Evolutionary conservation across 768 basidiomycete species (phyloP).

Genomic region (Termitomyces titanicus): DNA sequence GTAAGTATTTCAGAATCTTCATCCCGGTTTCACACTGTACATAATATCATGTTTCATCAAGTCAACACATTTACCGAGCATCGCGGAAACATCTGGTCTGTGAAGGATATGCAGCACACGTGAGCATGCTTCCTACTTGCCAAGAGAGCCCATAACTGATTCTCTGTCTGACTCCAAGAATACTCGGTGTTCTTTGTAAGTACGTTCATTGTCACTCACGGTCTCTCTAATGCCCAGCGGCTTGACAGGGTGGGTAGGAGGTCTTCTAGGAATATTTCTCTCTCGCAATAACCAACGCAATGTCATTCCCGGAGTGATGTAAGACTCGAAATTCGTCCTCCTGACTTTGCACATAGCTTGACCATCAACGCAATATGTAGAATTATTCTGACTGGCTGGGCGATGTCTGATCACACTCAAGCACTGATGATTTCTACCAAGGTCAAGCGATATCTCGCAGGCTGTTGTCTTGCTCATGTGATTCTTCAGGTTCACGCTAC

Average conservation of each 20-base stretch:
- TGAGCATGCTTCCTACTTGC: slow-evolving; percentile 32
- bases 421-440: slow-evolving; percentile 80
- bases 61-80: slow-evolving; percentile 96
- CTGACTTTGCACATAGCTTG: neutral
- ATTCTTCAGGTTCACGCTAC: slow-evolving; percentile 64
- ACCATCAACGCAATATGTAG: slow-evolving; percentile 32
- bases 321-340: slow-evolving; percentile 21
- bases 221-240: slow-evolving; percentile 4
- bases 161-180: slow-evolving; percentile 32
- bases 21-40: neutral
- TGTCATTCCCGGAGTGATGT: slow-evolving; percentile 83
- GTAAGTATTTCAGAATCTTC: slow-evolving; percentile 28
- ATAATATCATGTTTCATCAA: slow-evolving; percentile 16
- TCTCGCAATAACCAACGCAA: slow-evolving; percentile 79
- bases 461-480: neutral
- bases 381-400: slow-evolving; percentile 90
- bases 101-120: slow-evolving; percentile 96
- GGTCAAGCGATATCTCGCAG: slow-evolving; percentile 31
- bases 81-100: slow-evolving; percentile 75
- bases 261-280: slow-evolving; percentile 82
- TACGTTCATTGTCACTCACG: neutral
- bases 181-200: slow-evolving; percentile 72
- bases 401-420: slow-evolving; percentile 89
- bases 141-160: neutral
- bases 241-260: slow-evolving; percentile 85